Percentiles rank a stretch among this genome's conserved stretches.
Conservation (phyloP, 805 yeast genomes). For the Cyberlindnera subsufficiens region DNA sequence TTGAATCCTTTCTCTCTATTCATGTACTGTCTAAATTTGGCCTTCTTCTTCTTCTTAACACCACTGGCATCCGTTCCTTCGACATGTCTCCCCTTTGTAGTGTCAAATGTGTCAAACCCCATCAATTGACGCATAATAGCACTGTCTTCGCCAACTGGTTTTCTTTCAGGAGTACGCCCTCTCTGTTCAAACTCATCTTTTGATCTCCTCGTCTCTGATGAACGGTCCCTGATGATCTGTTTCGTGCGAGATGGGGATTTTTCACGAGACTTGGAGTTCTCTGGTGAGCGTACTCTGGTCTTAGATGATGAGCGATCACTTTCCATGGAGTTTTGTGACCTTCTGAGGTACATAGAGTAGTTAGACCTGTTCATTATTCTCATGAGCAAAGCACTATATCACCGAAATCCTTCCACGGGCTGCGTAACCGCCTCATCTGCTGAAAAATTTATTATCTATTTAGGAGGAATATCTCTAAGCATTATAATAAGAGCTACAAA, state of each 20-base stretch:
- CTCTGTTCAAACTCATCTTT: constrained; percentile 3
- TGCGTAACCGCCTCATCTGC: constrained; percentile 2
- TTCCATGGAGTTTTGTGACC: too few relatives aligned
- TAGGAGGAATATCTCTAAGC: too few relatives aligned
- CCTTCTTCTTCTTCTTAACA: constrained; percentile 30
- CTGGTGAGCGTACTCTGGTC: too few relatives aligned
- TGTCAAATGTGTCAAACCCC: constrained; percentile 53
- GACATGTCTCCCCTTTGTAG: constrained; percentile 55
- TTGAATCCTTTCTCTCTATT: constrained; percentile 52
- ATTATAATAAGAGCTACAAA: neutral
- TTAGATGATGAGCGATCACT: too few relatives aligned
- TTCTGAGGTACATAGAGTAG: too few relatives aligned
- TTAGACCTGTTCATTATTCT: too few relatives aligned
- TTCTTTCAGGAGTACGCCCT: constrained; percentile 6
- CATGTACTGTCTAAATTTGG: constrained; percentile 55
- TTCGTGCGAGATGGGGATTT: too few relatives aligned
- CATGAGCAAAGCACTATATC: too few relatives aligned
- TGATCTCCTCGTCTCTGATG: neutral
- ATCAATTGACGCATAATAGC: constrained; percentile 36
- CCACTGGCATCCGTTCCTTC: constrained; percentile 41
- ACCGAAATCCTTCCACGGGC: neutral
- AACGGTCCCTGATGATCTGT: too few relatives aligned
- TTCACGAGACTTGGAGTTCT: too few relatives aligned
- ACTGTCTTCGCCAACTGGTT: constrained; percentile 14
- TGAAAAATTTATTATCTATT: constrained; percentile 4